Percentiles rank a stretch among this genome's conserved stretches.
Conservation (phyloP, 305 asterid species). For the Fraxinus latifolia region DNA sequence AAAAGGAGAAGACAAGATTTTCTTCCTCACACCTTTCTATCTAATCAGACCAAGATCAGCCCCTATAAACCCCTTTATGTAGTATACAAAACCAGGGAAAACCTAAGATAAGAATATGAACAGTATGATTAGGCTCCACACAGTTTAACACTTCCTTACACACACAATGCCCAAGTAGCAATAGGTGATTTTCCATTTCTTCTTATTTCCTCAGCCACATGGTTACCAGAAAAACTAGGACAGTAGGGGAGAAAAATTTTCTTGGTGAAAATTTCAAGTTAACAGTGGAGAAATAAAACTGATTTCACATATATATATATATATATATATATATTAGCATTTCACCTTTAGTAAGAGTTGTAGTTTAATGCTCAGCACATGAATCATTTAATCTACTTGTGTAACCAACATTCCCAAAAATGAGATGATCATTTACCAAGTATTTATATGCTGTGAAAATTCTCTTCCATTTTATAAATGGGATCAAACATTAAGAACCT, state of each 20-base stretch:
- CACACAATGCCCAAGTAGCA: background rate
- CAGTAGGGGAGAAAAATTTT: background rate
- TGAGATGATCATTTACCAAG: background rate
- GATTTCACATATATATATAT: background rate
- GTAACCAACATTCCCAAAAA: background rate
- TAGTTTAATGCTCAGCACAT: background rate
- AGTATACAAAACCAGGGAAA: background rate
- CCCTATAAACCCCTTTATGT: background rate
- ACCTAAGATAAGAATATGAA: background rate
- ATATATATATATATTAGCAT: background rate
- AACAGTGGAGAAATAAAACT: background rate
- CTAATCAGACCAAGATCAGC: background rate
- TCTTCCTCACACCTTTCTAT: background rate
- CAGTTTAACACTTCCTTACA: background rate
- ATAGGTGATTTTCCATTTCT: background rate
- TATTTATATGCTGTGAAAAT: background rate
- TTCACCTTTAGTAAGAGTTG: background rate
- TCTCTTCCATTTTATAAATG: background rate
- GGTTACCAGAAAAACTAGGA: background rate
- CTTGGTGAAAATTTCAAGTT: background rate
- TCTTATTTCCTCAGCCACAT: background rate
- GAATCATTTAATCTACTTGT: background rate
- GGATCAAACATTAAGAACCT: background rate
- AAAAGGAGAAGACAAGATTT: background rate
- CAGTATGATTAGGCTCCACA: background rate